Conservation (phyloP, 305 asterid genomes). For the Solanum chacoense region DNA sequence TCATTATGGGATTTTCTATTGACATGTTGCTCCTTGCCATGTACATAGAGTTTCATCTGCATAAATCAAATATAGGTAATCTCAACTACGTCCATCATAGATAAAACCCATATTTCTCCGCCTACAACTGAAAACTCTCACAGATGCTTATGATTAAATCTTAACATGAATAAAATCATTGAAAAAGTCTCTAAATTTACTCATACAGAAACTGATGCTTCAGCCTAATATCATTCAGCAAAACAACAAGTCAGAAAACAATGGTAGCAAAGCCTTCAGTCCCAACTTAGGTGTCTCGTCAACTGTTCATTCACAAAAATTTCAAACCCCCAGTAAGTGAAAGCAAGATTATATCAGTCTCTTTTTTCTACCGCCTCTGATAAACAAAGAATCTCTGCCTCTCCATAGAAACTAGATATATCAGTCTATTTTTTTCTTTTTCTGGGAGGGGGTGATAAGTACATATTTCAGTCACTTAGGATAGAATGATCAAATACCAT, state of each 20-base stretch:
- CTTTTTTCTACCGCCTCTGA: not conserved
- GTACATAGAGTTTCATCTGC: not conserved
- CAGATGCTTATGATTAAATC: not conserved
- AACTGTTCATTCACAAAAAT: not conserved
- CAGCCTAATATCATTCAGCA: not conserved
- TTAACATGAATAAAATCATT: not conserved
- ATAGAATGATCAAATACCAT: not conserved
- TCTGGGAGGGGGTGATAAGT: not conserved
- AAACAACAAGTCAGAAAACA: not conserved
- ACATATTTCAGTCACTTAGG: not conserved
- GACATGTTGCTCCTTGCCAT: not conserved
- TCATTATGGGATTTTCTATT: not conserved
- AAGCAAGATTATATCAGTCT: not conserved
- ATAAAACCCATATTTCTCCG: not conserved
- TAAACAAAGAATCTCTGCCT: not conserved
- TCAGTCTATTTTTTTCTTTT: not conserved
- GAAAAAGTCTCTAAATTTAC: not conserved
- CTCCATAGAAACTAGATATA: not conserved
- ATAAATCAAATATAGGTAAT: not conserved
- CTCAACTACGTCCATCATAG: not conserved
- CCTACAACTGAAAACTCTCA: not conserved
- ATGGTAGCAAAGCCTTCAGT: not conserved
- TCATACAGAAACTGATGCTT: not conserved
- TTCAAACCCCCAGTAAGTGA: not conserved
- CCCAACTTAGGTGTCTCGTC: not conserved